Percentiles rank a stretch among this genome's conserved stretches.
Evolutionary conservation across 176 grass and related monocot genomes (phyloP).

Genomic region (Cenchrus purpureus): DNA sequence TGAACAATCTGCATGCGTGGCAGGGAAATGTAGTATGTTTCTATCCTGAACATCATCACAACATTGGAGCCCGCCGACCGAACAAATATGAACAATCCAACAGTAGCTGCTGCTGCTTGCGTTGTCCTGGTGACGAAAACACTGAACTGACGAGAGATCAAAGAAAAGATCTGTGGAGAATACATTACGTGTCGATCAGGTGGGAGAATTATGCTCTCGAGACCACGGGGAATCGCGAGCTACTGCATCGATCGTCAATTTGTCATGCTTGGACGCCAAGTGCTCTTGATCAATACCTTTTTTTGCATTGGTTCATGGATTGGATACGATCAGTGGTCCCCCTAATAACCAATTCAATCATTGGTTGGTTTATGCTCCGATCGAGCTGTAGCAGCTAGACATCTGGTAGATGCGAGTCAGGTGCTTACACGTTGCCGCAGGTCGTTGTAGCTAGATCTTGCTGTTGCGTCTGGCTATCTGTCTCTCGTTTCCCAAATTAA

Average conservation of each 20-base stretch:
- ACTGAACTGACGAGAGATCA: neutral
- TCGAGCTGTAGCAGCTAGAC: too few relatives aligned
- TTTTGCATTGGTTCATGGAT: too few relatives aligned
- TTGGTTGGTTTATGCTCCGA: too few relatives aligned
- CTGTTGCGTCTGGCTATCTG: too few relatives aligned
- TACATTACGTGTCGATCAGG: neutral
- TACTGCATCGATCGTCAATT: neutral
- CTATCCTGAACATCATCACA: neutral
- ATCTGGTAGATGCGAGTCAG: too few relatives aligned
- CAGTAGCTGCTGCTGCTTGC: neutral
- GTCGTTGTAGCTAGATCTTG: too few relatives aligned
- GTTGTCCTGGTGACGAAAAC: slow-evolving; percentile 33
- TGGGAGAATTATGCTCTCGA: neutral
- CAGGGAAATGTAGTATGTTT: slow-evolving; percentile 2
- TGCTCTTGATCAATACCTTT: neutral
- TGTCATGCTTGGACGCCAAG: slow-evolving; percentile 32
- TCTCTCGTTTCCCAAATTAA: too few relatives aligned
- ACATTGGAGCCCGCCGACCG: neutral
- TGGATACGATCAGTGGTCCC: too few relatives aligned
- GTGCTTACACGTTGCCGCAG: too few relatives aligned
- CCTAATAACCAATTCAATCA: too few relatives aligned
- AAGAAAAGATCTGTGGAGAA: neutral
- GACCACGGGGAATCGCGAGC: neutral
- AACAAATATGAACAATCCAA: neutral
- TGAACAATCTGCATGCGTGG: neutral